Conservation (phyloP, 306 rosid species). For the Lathyrus oleraceus region DNA sequence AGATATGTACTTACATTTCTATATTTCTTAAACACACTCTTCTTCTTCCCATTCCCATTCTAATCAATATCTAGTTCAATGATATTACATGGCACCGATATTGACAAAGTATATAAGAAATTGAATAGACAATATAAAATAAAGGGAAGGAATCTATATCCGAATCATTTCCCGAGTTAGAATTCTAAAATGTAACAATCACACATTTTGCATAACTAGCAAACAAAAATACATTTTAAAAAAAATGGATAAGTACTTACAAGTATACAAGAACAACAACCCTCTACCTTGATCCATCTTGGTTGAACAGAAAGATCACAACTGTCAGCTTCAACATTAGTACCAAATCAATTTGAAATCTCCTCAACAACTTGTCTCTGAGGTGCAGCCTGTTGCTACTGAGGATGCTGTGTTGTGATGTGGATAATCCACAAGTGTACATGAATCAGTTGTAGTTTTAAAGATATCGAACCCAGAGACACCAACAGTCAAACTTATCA, state of each 20-base stretch:
- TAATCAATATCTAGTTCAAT: conserved; percentile 11
- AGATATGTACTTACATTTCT: too few relatives aligned
- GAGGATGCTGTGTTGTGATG: conserved; percentile 71
- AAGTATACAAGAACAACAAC: too few relatives aligned
- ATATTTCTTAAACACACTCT: too few relatives aligned
- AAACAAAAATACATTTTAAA: conserved; percentile 14
- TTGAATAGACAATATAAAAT: background rate
- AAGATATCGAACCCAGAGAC: too few relatives aligned
- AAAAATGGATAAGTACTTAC: conserved; percentile 51
- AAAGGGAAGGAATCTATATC: background rate
- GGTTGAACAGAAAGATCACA: too few relatives aligned
- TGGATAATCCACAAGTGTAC: too few relatives aligned
- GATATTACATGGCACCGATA: background rate
- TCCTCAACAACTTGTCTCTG: conserved; percentile 86
- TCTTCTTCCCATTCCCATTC: conserved; percentile 16
- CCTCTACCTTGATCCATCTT: too few relatives aligned
- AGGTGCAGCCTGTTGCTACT: conserved; percentile 72
- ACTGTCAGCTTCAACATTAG: too few relatives aligned
- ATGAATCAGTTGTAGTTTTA: too few relatives aligned
- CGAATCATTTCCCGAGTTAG: background rate
- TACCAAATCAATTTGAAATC: too few relatives aligned
- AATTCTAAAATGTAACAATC: conserved; percentile 11
- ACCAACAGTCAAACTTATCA: too few relatives aligned
- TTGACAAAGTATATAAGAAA: conserved; percentile 14
- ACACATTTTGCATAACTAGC: conserved; percentile 19